Base-by-base conservation (phyloP, 768 basidiomycete genomes). In the Mycena vulgaris region DNA sequence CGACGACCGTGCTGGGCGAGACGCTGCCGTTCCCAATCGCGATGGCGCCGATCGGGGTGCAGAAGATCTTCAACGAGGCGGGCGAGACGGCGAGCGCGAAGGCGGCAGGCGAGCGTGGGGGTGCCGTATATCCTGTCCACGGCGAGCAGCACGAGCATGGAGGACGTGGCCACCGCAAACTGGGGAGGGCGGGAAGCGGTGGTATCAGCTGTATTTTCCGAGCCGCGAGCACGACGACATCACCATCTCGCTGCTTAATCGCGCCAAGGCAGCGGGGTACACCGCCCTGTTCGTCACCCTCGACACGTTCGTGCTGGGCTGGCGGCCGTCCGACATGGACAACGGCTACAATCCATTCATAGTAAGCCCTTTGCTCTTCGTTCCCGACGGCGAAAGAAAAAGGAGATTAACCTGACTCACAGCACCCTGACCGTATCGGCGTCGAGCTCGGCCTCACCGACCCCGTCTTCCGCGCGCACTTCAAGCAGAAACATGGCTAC, bases 181-280 rank as follows among this genome's bases (percentile, higher is more conserved):
- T n/a, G 84, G 85, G n/a, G 70, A 77, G 47, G 83, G 81, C 0
- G 35, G 35, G 35, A 78, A 78, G 25, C 83, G 87, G 9, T 89
- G 85, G 85, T 89, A 82, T 70, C 88, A 89, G 69, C 78, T 88
- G 23, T 88, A 87, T 69, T 86, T 85, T 83, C 84, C 85, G 1
- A 75, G 73, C n/a, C 74, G 76, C 40, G 58, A 59, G 39, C 58
- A 59, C 58, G 69, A 82, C 40, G 81, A 81, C 1, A 65, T 85
- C 25, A 85, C 83, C 1, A 71, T 80, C 33, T 87, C 85, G 2
- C 31, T 88, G 27, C 78, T 89, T 21, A 66, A 73, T 23, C 84
- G 87, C 10, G 86, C 83, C 21, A 85, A 86, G 63, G 75, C 73
- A 2, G 81, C 66, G 27, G 84, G 85, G 33, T 89, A 77, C 70